Percentiles rank a stretch among this genome's conserved stretches.
phyloP scores from a whole-genome alignment of 257 asterid genomes.

The Agastache rugosa region DNA sequence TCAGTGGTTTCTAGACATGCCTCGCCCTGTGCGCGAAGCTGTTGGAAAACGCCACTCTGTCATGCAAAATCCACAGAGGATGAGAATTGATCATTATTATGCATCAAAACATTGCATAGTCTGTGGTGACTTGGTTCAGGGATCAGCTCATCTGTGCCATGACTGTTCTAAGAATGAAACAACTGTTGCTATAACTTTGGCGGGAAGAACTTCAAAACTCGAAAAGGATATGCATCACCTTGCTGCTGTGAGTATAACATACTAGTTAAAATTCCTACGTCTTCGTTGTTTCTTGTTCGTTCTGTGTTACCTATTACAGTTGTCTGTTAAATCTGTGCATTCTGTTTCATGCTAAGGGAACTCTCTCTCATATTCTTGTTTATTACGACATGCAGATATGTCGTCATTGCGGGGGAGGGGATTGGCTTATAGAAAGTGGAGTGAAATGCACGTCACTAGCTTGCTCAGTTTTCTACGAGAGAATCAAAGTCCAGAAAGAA shows the following conservation, averaged over 20 bases:
- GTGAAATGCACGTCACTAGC: conserved; percentile 89
- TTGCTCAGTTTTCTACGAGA: conserved; percentile 84
- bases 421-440: conserved; percentile 82
- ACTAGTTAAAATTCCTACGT: background rate
- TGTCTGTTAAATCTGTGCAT: background rate
- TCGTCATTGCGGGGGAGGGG: conserved; percentile 97
- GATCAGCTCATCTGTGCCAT: conserved; percentile 62
- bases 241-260: conserved; percentile 74
- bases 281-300: background rate
- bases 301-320: background rate
- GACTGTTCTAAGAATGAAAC: conserved; percentile 69
- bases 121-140: conserved; percentile 82
- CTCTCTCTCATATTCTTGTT: conserved; percentile 9
- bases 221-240: conserved; percentile 87
- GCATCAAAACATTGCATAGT: conserved; percentile 75
- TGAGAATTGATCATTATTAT: conserved; percentile 83
- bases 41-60: conserved; percentile 55
- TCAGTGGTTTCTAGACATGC: conserved; percentile 88
- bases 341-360: no score
- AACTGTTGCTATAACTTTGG: conserved; percentile 66
- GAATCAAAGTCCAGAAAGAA: conserved; percentile 85
- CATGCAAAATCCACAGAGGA: conserved; percentile 58
- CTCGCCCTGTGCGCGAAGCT: conserved; percentile 75
- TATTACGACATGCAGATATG: conserved; percentile 62
- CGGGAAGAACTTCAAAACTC: conserved; percentile 76